Evolutionary conservation across 1,284 basidiomycete species (phyloP), one percentile per base, ranked within the genome.

Genomic region (Sanguinoderma infundibulare): DNA sequence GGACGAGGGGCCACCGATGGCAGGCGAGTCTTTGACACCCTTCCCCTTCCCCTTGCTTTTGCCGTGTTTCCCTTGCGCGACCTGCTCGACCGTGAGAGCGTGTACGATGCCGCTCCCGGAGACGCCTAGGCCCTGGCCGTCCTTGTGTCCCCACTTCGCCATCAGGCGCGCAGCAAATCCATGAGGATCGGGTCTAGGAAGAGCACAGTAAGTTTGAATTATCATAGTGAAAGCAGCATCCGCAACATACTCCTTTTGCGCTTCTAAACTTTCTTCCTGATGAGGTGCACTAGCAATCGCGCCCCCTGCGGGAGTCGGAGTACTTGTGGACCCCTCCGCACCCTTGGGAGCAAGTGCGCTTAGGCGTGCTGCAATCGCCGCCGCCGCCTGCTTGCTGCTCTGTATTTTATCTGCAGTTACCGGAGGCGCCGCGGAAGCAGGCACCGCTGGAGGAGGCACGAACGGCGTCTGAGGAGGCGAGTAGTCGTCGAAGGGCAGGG

Each of bases 61-160:
- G 24, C 69, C 70, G 55, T 47, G 49, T 63, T 83, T 85, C 32
- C 73, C 74, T 35, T 76, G 74, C 2, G 76, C 72, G 2, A 88
- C 78, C 70, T 89, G 88, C 68, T 96, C 92, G 28, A 96, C 89
- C 0, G 87, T 83, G 35, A 98, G 83, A 2, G 96, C 94, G 61
- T 96, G 91, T 46, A 95, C 85, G 57, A 98, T 96, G 5, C 96
- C 96, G 12, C 85, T 84, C 2, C 89, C 92, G 63, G 91, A 87
- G 0, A 84, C 89, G 51, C 95, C 96, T 2, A 98, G 83, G 12
- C 94, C 96, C 76, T 95, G 89, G 1, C 96, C 96, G 71, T 95
- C 91, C 71, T 92, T 92, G 75, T 98, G 95, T 0, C 96, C 96
- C 92, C 92, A 97, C 77, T 95, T 96, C 5, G 92, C 90, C 94